These are phyloP conservation scores for Closterium sp. DNA, from an alignment of 139 green algal genomes.

Conservation along the genomic window DNA sequence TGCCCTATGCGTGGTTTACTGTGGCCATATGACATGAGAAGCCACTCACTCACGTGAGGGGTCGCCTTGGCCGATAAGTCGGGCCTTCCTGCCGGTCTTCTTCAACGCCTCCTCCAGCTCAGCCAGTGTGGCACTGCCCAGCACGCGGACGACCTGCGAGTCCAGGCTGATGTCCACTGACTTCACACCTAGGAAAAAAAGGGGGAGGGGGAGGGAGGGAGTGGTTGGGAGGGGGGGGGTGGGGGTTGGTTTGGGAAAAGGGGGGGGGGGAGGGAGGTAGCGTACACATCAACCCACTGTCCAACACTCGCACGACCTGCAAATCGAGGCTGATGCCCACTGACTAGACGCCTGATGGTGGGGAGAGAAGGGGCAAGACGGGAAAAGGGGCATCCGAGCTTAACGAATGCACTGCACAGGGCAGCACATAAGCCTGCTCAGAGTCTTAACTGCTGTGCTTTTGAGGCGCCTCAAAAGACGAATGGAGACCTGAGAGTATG, in stretches of 20 bases:
- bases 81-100: slow-evolving; percentile 33
- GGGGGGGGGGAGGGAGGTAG: too few relatives aligned
- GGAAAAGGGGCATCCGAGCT: too few relatives aligned
- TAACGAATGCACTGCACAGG: too few relatives aligned
- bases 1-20: too few relatives aligned
- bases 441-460: too few relatives aligned
- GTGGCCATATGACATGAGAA: too few relatives aligned
- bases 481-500: too few relatives aligned
- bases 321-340: neutral
- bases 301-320: neutral
- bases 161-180: slow-evolving; percentile 18
- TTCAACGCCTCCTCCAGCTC: slow-evolving; percentile 17
- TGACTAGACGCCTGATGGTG: neutral
- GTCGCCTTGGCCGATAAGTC: slow-evolving; percentile 42
- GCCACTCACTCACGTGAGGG: slow-evolving; percentile 18
- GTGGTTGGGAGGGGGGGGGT: neutral
- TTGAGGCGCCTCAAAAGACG: too few relatives aligned
- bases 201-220: neutral
- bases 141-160: slow-evolving; percentile 36
- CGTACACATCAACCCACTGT: neutral
- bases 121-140: slow-evolving; percentile 29
- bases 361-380: neutral
- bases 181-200: slow-evolving; percentile 18
- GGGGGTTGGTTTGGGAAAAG: too few relatives aligned
- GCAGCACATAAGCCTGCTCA: too few relatives aligned